Conservation (phyloP, 2,329 filamentous ascomycete species). For the Apiospora sp. region DNA sequence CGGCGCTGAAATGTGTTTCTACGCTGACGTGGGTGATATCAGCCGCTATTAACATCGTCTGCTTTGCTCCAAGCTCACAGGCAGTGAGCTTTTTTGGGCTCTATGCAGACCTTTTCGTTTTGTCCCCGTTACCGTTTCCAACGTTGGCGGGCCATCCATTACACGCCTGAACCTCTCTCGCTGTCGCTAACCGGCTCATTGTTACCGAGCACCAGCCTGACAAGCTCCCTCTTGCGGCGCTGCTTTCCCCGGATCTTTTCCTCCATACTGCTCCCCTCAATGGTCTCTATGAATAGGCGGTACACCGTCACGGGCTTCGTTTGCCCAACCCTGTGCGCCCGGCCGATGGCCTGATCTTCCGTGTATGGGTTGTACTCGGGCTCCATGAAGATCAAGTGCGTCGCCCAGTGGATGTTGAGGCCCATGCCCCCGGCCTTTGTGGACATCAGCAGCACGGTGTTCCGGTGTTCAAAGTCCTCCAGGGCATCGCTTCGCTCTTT, state of each 20-base stretch:
- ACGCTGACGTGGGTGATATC: background rate
- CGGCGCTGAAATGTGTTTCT: background rate
- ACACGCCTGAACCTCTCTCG: constrained; percentile 28
- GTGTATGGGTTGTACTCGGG: constrained; percentile 27
- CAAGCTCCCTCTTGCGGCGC: constrained; percentile 71
- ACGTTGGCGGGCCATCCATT: background rate
- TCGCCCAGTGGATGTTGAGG: constrained; percentile 22
- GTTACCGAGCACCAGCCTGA: constrained; percentile 45
- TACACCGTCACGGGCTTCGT: constrained; percentile 15
- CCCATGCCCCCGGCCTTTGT: constrained; percentile 75
- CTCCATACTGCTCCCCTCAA: constrained; percentile 35
- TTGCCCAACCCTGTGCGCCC: constrained; percentile 25
- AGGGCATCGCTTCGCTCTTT: constrained; percentile 44
- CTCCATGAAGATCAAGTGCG: constrained; percentile 21
- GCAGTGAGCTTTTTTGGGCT: background rate
- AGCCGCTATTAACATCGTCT: background rate
- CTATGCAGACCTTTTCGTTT: background rate
- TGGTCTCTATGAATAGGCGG: constrained; percentile 23
- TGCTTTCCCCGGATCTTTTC: constrained; percentile 72
- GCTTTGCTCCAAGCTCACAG: background rate
- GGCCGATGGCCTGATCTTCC: constrained; percentile 25
- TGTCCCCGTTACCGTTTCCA: background rate
- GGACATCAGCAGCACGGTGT: constrained; percentile 68
- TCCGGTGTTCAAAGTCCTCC: constrained; percentile 36
- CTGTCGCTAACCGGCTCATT: constrained; percentile 29